Evolutionary conservation across 345 rosid species (phyloP).

Genomic region (Eucalyptus pauciflora): DNA sequence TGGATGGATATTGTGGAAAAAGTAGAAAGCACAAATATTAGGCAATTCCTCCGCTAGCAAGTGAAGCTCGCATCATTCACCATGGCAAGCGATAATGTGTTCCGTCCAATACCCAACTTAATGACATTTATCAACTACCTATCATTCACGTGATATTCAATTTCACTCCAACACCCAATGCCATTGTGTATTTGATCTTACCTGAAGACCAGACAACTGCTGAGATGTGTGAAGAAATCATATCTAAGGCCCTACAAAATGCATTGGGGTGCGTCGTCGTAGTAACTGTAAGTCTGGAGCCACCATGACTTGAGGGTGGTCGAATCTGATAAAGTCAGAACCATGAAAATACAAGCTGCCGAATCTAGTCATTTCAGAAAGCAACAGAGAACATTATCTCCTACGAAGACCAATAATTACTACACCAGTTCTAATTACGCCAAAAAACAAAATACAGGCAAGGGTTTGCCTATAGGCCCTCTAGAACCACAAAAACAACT

Average conservation of each 20-base stretch:
- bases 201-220: constrained; percentile 13
- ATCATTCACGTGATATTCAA: not conserved
- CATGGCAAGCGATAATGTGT: constrained; percentile 3
- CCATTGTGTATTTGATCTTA: constrained; percentile 13
- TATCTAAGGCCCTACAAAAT: constrained; percentile 4
- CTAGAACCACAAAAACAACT: not conserved
- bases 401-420: not conserved
- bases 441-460: not conserved
- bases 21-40: constrained; percentile 1
- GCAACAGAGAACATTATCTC: not conserved
- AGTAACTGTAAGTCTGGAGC: constrained; percentile 8
- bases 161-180: constrained; percentile 5
- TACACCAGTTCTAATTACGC: not conserved
- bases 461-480: not conserved
- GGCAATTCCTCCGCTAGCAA: constrained; percentile 7
- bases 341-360: not conserved
- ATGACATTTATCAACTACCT: not conserved
- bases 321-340: not conserved
- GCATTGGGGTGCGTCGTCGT: constrained; percentile 9
- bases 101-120: not conserved
- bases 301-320: not conserved
- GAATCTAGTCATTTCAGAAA: not conserved
- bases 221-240: constrained; percentile 14
- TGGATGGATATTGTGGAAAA: constrained; percentile 11
- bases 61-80: constrained; percentile 23